Conservation (phyloP, 495 filamentous ascomycete species). For the Aspergillus cristatus region DNA sequence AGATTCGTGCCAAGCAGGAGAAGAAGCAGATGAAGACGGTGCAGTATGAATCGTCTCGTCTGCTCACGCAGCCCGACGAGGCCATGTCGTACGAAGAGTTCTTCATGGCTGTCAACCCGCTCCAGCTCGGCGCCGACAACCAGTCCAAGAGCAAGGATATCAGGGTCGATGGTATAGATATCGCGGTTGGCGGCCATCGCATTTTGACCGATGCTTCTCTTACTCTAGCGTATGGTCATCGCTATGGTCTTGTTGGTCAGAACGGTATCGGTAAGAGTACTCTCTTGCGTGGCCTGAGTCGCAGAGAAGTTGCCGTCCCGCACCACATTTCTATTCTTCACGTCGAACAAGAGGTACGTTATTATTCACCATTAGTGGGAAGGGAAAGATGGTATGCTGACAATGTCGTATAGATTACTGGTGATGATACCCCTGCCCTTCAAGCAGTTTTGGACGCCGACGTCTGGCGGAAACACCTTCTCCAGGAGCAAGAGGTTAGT, state of each 20-base stretch:
- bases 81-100: conserved; percentile 98
- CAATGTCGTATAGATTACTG: conserved; percentile 55
- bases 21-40: conserved; percentile 98
- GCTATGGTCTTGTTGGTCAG: conserved; percentile 95
- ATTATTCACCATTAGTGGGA: neutral
- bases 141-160: conserved; percentile 94
- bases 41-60: conserved; percentile 88
- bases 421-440: conserved; percentile 90
- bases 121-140: conserved; percentile 72
- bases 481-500: conserved; percentile 78
- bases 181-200: conserved; percentile 78
- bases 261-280: conserved; percentile 99
- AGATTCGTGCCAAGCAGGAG: conserved; percentile 97
- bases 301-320: conserved; percentile 88
- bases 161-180: conserved; percentile 92
- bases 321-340: conserved; percentile 97
- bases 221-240: conserved; percentile 84
- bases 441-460: conserved; percentile 97
- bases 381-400: neutral
- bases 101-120: conserved; percentile 97
- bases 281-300: conserved; percentile 78
- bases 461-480: conserved; percentile 94
- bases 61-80: conserved; percentile 73
- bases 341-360: conserved; percentile 88
- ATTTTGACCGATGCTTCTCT: conserved; percentile 86